A percentile compares a stretch with the other conserved stretches of the same genome.
Conservation (phyloP, 2,329 filamentous ascomycete genomes). For the Zymoseptoria pseudotritici region DNA sequence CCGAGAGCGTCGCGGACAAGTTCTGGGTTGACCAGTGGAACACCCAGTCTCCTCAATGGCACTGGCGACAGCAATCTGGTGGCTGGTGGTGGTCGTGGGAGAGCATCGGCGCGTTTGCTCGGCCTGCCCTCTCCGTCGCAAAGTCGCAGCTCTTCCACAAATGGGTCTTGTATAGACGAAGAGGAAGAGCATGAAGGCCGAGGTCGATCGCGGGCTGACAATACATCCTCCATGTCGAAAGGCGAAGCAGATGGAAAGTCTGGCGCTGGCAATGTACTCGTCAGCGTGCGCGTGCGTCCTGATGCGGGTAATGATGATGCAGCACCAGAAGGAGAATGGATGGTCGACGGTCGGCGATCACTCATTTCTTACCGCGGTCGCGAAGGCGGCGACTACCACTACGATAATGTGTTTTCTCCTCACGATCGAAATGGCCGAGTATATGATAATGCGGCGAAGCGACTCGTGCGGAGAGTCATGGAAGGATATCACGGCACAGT, state of each 20-base stretch:
- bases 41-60: conserved; percentile 71
- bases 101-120: conserved; percentile 67
- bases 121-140: conserved; percentile 76
- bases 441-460: conserved; percentile 89
- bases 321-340: conserved; percentile 74
- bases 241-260: conserved; percentile 48
- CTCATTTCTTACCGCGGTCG: conserved; percentile 77
- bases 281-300: conserved; percentile 88
- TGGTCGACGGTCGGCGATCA: conserved; percentile 76
- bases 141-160: conserved; percentile 83
- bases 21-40: conserved; percentile 34
- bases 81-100: conserved; percentile 50
- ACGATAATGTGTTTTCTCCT: conserved; percentile 94
- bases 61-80: conserved; percentile 71
- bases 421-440: conserved; percentile 92
- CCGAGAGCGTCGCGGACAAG: conserved; percentile 35
- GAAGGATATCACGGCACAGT: conserved; percentile 98
- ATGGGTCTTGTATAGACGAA: conserved; percentile 81
- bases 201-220: conserved; percentile 40
- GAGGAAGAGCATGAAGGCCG: conserved; percentile 44
- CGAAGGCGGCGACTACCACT: conserved; percentile 86
- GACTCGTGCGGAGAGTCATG: conserved; percentile 92
- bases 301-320: conserved; percentile 59
- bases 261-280: conserved; percentile 86
- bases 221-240: conserved; percentile 25